Evolutionary conservation across 2,329 filamentous ascomycete species (phyloP), one percentile per base, ranked within the genome.

Genomic region (Cytospora piceae): DNA sequence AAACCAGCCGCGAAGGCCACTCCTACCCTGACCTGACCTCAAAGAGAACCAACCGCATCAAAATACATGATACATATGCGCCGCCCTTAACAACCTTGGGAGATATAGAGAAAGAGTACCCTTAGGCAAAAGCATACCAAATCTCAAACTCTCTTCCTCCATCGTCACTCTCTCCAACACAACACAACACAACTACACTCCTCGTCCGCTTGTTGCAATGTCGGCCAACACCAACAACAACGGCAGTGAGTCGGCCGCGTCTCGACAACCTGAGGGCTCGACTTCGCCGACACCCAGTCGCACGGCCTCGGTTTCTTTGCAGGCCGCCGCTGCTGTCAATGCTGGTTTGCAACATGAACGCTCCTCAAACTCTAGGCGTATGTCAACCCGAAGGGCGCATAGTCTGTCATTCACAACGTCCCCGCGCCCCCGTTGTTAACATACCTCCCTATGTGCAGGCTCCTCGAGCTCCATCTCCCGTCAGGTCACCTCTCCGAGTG

Each of bases 251-350:
- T 64, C 73, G 42, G 63, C 64, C 52, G 49, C 63, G 9, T 72
- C 67, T 37, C 55, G 66, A 70, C 57, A 71, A 70, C 80, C 84
- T 14, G 49, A 63, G 9, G 61, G 66, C 67, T 86, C 85, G 29
- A 84, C 87, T 31, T 85, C 86, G 37, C 82, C 85, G 57, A 87
- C 88, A 54, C 85, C 87, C 20, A 67, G 55, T 46, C 83, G 89
- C 70, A 87, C 87, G 58, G 85, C 89, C 39, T 87, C 90, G 51
- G 83, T 86, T 68, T 93, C 90, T 17, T 83, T 95, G 12, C 90
- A 91, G 74, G 91, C 90, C 60, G 87, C 91, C 15, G 91, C 90
- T 9, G 88, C 90, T 53, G 85, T 94, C 77, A 94, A 94, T 74
- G 90, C 91, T 32, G 87, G 91, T 60, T 85, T 93, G 32, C 87